phyloP scores from a whole-genome alignment of 2,329 filamentous ascomycete species.

The Coniella lustricola region DNA sequence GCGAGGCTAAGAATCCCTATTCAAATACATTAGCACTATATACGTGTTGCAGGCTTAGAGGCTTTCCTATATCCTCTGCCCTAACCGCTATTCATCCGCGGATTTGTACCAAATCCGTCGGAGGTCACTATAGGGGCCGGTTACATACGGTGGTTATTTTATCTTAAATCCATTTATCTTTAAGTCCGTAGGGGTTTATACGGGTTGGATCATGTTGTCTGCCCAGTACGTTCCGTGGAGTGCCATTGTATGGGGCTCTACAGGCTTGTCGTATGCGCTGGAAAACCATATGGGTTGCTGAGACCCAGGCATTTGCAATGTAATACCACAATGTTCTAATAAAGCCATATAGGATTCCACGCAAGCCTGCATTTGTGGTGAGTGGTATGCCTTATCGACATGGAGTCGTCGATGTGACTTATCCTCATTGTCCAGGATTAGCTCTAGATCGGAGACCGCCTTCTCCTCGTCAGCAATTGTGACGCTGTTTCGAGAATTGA shows the following conservation, averaged over 20 bases:
- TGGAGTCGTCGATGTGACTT: slow-evolving; percentile 26
- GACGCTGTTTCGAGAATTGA: slow-evolving; percentile 23
- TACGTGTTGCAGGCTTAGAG: too few species aligned
- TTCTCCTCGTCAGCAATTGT: slow-evolving; percentile 24
- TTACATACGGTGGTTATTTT: too few species aligned
- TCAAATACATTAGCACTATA: too few species aligned
- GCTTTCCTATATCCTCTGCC: too few species aligned
- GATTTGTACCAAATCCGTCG: too few species aligned
- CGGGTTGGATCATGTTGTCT: slow-evolving; percentile 19
- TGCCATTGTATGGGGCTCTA: not conserved
- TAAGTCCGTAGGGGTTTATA: too few species aligned
- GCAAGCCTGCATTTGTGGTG: slow-evolving; percentile 27
- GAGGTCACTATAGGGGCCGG: too few species aligned
- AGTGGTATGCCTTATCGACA: slow-evolving; percentile 35
- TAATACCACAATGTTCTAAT: not conserved
- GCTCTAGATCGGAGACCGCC: slow-evolving; percentile 22
- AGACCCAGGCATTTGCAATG: not conserved
- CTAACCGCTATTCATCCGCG: too few species aligned
- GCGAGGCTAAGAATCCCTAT: too few species aligned
- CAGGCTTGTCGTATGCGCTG: slow-evolving; percentile 16
- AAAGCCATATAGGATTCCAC: slow-evolving; percentile 11
- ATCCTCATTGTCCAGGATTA: slow-evolving; percentile 20
- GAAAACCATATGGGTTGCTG: slow-evolving; percentile 19
- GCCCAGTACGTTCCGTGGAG: slow-evolving; percentile 16
- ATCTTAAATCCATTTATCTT: too few species aligned